Evolutionary conservation across 2,329 filamentous ascomycete genomes (phyloP).

Genomic region (Aspergillus sp.): DNA sequence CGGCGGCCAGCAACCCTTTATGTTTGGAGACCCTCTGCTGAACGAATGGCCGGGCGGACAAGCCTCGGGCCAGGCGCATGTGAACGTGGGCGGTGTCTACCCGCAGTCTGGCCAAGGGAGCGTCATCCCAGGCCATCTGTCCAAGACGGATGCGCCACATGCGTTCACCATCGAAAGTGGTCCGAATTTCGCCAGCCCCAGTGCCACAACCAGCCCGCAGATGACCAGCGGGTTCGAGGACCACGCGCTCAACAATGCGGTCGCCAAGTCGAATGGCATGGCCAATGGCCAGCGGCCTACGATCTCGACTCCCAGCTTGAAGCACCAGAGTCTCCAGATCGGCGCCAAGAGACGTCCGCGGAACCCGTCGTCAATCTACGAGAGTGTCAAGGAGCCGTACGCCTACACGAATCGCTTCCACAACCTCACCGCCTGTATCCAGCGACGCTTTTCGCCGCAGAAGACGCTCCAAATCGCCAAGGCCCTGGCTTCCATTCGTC

Average conservation of each 20-base stretch:
- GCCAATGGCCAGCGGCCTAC: slow-evolving; percentile 34
- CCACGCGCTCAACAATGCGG: slow-evolving; percentile 22
- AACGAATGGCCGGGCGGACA: slow-evolving; percentile 45
- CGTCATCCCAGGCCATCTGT: slow-evolving; percentile 40
- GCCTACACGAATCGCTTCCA: slow-evolving; percentile 90
- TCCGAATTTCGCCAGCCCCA: slow-evolving; percentile 57
- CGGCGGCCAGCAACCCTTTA: slow-evolving; percentile 41
- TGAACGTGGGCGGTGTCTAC: slow-evolving; percentile 36
- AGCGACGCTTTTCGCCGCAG: slow-evolving; percentile 71
- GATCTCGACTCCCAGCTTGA: slow-evolving; percentile 44
- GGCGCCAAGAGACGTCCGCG: slow-evolving; percentile 51
- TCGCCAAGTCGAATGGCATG: slow-evolving; percentile 27
- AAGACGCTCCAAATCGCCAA: slow-evolving; percentile 82
- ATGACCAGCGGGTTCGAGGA: slow-evolving; percentile 45
- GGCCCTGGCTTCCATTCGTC: slow-evolving; percentile 82
- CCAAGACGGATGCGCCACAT: slow-evolving; percentile 47
- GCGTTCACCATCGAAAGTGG: slow-evolving; percentile 63
- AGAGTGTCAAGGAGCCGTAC: slow-evolving; percentile 85
- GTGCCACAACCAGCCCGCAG: slow-evolving; percentile 55
- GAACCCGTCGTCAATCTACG: slow-evolving; percentile 83
- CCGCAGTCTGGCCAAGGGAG: slow-evolving; percentile 28
- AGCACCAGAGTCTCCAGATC: slow-evolving; percentile 37
- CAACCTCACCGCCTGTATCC: slow-evolving; percentile 75
- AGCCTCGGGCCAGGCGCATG: slow-evolving; percentile 28
- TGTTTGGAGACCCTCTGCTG: slow-evolving; percentile 45